Evolutionary conservation across 352 stramenopile species (phyloP), one percentile per base, ranked within the genome.

Genomic region (Pythium pyrilobum): DNA sequence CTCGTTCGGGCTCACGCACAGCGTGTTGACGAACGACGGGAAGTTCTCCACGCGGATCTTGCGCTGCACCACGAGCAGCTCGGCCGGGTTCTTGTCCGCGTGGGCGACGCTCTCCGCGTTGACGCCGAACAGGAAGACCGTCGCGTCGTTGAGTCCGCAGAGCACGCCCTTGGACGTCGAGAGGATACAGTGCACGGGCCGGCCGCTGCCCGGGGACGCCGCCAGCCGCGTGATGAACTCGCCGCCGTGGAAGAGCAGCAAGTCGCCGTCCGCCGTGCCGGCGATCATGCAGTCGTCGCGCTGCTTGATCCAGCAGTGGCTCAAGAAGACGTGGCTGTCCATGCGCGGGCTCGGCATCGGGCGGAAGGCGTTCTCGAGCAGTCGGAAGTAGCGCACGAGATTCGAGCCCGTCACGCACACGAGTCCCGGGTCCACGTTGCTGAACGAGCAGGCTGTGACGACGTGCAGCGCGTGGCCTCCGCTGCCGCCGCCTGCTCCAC

Each of bases 261-360:
- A 52, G 36, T 96, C 80, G 9, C 89, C 92, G 0, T 66, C 67
- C 36, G 73, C 66, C 10, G 90, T 96, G 33, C 85, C 89, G 29
- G 91, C 77, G 10, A 98, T 59, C 43, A 96, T 69, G 57, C 88
- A 84, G 65, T 98, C 85, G 23, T 97, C 85, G 6, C 81, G 74
- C 56, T 93, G 80, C 46, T 95, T 92, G 52, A 98, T 69, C 92
- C 92, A 98, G 29, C 67, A 69, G 62, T 96, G 89, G 32, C 75
- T 80, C 3, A 89, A 65, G 25, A 97, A 88, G n/a, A 79, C 69
- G 33, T 89, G 69, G 20, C 52, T 58, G 11, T 93, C 76, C 43
- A 96, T 73, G 15, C 74, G 74, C 34, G 83, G 77, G 47, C 71
- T 91, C 25, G 89, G 86, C 69, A 97, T 86, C 27, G 84, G 75